Base-by-base conservation (phyloP, 2,329 filamentous ascomycete species). In the Calcarisporium arbuscula region DNA sequence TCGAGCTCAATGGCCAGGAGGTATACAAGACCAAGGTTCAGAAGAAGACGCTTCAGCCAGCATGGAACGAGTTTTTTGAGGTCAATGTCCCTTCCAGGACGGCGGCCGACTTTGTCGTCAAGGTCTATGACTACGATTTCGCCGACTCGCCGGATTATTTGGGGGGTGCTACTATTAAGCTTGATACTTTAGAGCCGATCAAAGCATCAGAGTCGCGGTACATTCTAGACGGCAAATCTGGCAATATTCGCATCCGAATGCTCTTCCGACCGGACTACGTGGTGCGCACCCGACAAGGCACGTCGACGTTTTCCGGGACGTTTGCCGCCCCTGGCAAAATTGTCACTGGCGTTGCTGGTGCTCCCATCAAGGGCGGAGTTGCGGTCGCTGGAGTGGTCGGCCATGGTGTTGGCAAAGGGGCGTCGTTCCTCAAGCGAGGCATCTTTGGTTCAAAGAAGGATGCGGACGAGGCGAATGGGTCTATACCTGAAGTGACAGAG, bases 1-100 rank as follows among this genome's bases (percentile, higher is more conserved):
- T 98, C 57, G 78, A 85, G 44, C 72, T 96, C 46, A 90, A 94
- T 51, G 89, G 83, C 30, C 80, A 87, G 51, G 85, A 94, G 38
- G 75, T 96, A 1, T 88, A 86, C 77, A 98, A 96, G 72, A 94
- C 89, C 28, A 94, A 95, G 64, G 80, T 82, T 3, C 82, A 90
- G 57, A 98, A 96, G 76, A 98, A 98, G 74, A 96, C 92, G 0
- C 73, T 98, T 4, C 81, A 92, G 47, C 92, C 92, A 1, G 75
- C 79, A 1, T 98, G 94, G 94, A 96, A 96, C 54, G 92, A 98
- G 56, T 89, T 80, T 58, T 98, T 98, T 52, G 89, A 95, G 58
- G 72, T 86, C 1, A 70, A 80, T 1, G 68, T 98, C 34, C 80
- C 85, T 14, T 94, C 88, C 11, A 76, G 92, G 39, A 95, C 88